Evolutionary conservation across 139 green algal species (phyloP).

Genomic region (Tetraselmis chui): DNA sequence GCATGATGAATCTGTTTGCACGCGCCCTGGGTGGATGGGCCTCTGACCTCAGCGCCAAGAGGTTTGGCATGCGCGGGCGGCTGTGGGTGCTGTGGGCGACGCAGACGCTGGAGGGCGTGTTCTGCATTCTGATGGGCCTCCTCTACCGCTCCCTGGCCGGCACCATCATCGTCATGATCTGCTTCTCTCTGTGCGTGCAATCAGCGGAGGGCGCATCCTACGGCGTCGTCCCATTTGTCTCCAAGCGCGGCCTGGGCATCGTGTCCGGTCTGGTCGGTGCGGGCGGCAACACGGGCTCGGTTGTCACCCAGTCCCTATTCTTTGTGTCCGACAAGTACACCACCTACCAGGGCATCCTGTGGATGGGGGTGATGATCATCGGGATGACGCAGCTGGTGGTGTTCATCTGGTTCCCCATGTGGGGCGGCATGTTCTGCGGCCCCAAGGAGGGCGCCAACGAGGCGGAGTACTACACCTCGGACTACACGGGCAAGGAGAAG

Average conservation of each 20-base stretch:
- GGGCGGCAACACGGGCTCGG: slow-evolving; percentile 81
- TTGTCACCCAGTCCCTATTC: slow-evolving; percentile 83
- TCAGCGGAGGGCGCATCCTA: slow-evolving; percentile 63
- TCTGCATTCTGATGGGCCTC: slow-evolving; percentile 72
- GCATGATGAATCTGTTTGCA: slow-evolving; percentile 87
- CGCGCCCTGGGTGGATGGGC: slow-evolving; percentile 67
- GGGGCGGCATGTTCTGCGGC: slow-evolving; percentile 77
- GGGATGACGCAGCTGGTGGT: slow-evolving; percentile 51
- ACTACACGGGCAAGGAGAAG: slow-evolving; percentile 50
- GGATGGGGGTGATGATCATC: slow-evolving; percentile 84
- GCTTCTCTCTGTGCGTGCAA: slow-evolving; percentile 80
- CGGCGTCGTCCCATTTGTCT: slow-evolving; percentile 85
- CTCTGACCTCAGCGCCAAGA: slow-evolving; percentile 46
- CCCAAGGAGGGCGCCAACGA: slow-evolving; percentile 57
- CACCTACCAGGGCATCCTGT: slow-evolving; percentile 62
- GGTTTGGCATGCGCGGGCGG: slow-evolving; percentile 62
- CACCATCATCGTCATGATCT: slow-evolving; percentile 75
- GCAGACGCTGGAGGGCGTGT: slow-evolving; percentile 67
- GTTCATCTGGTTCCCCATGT: slow-evolving; percentile 89
- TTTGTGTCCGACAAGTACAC: slow-evolving; percentile 68
- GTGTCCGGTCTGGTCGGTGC: slow-evolving; percentile 83
- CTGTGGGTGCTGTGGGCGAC: slow-evolving; percentile 62
- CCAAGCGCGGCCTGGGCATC: slow-evolving; percentile 69
- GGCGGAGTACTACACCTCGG: slow-evolving; percentile 68
- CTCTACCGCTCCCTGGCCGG: slow-evolving; percentile 41